Base-by-base conservation (phyloP, 257 asterid species). In the Buddleja alternifolia region DNA sequence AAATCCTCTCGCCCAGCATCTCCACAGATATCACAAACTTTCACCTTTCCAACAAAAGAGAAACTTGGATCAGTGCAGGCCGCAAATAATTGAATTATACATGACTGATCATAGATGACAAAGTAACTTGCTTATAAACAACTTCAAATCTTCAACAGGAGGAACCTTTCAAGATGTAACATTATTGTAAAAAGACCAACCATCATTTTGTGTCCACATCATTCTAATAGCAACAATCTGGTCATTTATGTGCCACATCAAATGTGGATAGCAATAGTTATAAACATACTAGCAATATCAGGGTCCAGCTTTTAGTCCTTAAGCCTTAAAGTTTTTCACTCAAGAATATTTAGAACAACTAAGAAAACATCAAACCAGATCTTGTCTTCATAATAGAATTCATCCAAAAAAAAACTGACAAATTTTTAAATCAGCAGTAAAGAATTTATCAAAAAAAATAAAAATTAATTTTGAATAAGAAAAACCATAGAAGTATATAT, bases 21-120 rank as follows among this genome's bases (percentile, higher is more conserved):
- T 72, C 99, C 99, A 71, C 99, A 94, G 54, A 84, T 91, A 82
- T 93, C 97, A 80, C 99, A 93, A 75, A 93, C 94, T 86, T 87
- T 90, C 71, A 93, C 99, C 99, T 85, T 67, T 72, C 44, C 73
- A 69, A 42, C 46, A 71, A 39, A 66, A 72, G 53, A 78, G 20
- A 71, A 56, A 63, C n/a, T 65, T 60, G 56, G 44, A 65, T 74
- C 60, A 77, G 58, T 41, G 3, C 57, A 45, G 48, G 47, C 54
- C 15, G 60, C 60, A 60, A 9, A 53, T 1, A 61, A 60, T 5
- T 53, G 24, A 24, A n/a, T 24, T 39, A 40, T 39, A 60, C 58
- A 65, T 47, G 56, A 58, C 52, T 40, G 36, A 65, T 45, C 57
- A 21, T 58, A 50, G 48, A 29, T 12, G 51, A 55, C 53, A 59